A percentile compares a stretch with the other conserved stretches of the same genome.
Conservation (phyloP, 176 grass and related monocot species). For the Carex scoparia region DNA sequence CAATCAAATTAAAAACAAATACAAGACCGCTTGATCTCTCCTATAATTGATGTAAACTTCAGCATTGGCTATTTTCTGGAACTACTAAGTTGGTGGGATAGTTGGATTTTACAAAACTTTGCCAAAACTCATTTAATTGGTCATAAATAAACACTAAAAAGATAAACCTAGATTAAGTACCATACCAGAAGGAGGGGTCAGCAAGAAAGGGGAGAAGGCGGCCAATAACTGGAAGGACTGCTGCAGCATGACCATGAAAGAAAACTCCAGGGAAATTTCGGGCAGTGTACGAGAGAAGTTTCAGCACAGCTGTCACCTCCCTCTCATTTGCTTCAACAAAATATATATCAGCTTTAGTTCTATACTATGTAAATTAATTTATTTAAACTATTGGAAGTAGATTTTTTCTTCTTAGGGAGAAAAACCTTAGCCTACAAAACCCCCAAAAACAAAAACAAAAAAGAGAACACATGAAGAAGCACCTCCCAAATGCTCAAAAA, state of each 20-base stretch:
- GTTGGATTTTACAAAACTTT: not conserved
- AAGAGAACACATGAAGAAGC: not conserved
- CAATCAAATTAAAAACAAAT: not conserved
- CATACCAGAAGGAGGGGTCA: conserved; percentile 60
- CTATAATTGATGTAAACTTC: not conserved
- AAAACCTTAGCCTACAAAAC: not conserved
- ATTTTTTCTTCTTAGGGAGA: not conserved
- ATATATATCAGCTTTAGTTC: not conserved
- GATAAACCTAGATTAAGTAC: not conserved
- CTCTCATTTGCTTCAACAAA: conserved; percentile 46
- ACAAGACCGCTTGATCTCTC: not conserved
- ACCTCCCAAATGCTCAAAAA: not conserved
- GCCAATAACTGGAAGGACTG: conserved; percentile 68
- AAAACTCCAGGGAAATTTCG: conserved; percentile 74
- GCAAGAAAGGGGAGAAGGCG: conserved; percentile 74
- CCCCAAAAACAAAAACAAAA: not conserved
- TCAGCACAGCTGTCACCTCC: conserved; percentile 67
- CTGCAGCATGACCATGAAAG: conserved; percentile 64
- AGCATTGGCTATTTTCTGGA: not conserved
- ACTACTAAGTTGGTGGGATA: not conserved
- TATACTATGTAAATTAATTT: not conserved
- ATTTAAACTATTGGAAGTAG: not conserved
- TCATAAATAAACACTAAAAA: not conserved
- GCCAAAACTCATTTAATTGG: no score
- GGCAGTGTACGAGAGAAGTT: conserved; percentile 66